These are phyloP conservation scores for Westerdykella sp. DNA, from an alignment of 2,329 filamentous ascomycete species.

Conservation along the genomic window DNA sequence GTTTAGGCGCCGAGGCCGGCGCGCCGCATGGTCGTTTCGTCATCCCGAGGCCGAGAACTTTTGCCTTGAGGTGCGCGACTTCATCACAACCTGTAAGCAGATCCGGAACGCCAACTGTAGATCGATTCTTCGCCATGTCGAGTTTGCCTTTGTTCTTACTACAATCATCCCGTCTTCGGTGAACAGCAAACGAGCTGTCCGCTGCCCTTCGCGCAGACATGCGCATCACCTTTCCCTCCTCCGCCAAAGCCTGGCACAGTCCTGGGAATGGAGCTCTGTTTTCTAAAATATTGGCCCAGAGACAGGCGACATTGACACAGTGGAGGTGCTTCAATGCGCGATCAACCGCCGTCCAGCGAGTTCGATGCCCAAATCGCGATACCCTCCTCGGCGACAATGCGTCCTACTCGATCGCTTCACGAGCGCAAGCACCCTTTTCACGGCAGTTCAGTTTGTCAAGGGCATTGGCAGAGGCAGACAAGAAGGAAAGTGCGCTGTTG, in stretches of 20 bases:
- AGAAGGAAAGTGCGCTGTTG: constrained; percentile 11
- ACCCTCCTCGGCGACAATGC: constrained; percentile 8
- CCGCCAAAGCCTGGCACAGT: constrained; percentile 31
- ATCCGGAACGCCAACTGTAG: no score
- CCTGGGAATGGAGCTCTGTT: constrained; percentile 31
- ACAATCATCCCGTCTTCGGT: neutral
- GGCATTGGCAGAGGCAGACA: constrained; percentile 19
- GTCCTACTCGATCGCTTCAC: neutral
- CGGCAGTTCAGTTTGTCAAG: constrained; percentile 27
- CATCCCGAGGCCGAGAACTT: no score
- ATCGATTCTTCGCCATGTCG: no score
- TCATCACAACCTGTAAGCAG: no score
- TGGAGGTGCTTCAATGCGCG: constrained; percentile 12
- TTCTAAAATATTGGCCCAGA: constrained; percentile 25
- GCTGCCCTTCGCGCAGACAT: constrained; percentile 22
- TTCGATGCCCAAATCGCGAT: constrained; percentile 9
- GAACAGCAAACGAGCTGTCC: neutral
- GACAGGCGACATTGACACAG: neutral
- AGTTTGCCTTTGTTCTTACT: no score
- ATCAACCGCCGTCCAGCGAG: neutral
- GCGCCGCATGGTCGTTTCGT: no score
- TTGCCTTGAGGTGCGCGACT: no score
- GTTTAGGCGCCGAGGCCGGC: no score
- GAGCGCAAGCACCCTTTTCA: constrained; percentile 11
- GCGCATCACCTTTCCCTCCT: constrained; percentile 28